These are phyloP conservation scores for Trichophyton rubrum DNA, from an alignment of 2,329 filamentous ascomycete genomes.

Conservation along the genomic window DNA sequence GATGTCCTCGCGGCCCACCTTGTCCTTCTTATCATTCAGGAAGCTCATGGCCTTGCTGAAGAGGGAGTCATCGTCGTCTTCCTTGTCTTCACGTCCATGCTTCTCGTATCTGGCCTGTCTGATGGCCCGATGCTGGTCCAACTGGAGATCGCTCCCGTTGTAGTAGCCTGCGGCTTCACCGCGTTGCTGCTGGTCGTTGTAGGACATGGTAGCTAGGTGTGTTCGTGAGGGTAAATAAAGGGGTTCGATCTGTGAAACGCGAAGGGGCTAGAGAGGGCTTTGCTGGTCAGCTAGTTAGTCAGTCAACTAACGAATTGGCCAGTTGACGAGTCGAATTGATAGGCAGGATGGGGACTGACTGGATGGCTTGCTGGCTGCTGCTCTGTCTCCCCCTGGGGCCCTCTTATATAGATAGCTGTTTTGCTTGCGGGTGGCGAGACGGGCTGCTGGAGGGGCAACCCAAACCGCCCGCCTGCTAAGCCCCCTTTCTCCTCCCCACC, in stretches of 20 bases:
- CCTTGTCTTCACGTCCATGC: constrained; percentile 30
- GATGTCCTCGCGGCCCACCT: constrained; percentile 38
- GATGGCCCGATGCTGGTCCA: constrained; percentile 42
- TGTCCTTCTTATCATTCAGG: constrained; percentile 42
- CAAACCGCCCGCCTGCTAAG: not conserved
- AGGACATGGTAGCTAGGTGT: constrained; percentile 13
- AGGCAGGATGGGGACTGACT: not conserved
- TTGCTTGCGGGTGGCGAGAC: not conserved
- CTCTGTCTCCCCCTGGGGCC: too few species aligned
- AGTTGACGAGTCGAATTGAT: not conserved
- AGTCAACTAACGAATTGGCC: not conserved
- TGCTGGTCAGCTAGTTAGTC: not conserved
- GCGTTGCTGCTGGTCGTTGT: not conserved
- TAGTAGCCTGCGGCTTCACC: constrained; percentile 5
- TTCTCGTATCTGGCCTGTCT: constrained; percentile 39
- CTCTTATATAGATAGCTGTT: too few species aligned
- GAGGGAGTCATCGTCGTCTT: constrained; percentile 28
- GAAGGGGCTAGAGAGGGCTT: not conserved
- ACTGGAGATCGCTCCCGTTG: constrained; percentile 23
- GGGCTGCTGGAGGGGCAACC: constrained; percentile 1
- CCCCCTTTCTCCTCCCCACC: not conserved
- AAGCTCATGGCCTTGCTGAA: constrained; percentile 47
- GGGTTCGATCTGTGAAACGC: too few species aligned
- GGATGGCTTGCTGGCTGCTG: not conserved
- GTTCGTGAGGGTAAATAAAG: constrained; percentile 4